A percentile compares a stretch with the other conserved stretches of the same genome.
Conservation (phyloP, 192 early-diverging fungal genomes). For the Linnemannia elongata region DNA sequence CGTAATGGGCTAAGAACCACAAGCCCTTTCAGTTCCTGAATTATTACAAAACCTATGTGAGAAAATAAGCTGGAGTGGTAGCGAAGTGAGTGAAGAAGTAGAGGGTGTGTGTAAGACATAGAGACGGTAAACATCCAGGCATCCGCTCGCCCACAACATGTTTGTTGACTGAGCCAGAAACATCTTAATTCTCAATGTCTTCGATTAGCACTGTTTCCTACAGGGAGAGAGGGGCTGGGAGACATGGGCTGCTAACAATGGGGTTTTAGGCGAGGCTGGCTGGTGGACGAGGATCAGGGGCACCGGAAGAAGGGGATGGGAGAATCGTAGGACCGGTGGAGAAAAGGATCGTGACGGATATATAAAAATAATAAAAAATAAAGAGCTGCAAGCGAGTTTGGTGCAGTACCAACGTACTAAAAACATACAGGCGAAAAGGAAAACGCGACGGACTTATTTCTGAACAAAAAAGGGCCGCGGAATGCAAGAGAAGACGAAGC, state of each 20-base stretch:
- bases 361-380: not conserved
- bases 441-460: not conserved
- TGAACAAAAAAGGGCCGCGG: not conserved
- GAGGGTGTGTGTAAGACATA: too few species aligned
- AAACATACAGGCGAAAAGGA: conserved; percentile 7
- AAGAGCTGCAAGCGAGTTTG: not conserved
- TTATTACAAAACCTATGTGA: not conserved
- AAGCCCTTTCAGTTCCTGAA: not conserved
- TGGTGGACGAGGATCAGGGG: not conserved
- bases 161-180: too few species aligned
- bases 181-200: too few species aligned
- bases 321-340: not conserved
- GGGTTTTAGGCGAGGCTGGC: not conserved
- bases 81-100: not conserved
- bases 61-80: not conserved
- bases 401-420: not conserved
- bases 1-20: not conserved
- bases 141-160: too few species aligned
- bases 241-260: too few species aligned
- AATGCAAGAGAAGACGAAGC: not conserved
- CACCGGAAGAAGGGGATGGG: not conserved
- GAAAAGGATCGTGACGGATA: not conserved
- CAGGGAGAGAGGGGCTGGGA: too few species aligned
- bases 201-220: too few species aligned
- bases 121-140: too few species aligned